Conservation (phyloP, 805 yeast genomes). For the Candida fluviatilis region DNA sequence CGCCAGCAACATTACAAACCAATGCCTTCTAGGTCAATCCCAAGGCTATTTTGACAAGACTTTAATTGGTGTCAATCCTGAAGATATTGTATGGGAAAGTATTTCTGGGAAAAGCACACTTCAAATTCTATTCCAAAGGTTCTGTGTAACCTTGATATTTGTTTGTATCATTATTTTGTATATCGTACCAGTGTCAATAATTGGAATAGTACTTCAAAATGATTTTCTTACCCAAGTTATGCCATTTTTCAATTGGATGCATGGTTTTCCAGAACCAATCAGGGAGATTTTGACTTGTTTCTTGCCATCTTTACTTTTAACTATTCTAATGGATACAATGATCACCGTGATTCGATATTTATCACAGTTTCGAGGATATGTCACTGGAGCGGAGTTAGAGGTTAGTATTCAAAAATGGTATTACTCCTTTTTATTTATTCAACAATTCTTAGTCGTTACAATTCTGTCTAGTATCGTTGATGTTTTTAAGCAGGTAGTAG, state of each 20-base stretch:
- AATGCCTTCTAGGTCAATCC: constrained; percentile 44
- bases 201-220: constrained; percentile 71
- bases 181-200: constrained; percentile 80
- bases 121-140: constrained; percentile 33
- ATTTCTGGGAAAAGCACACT: constrained; percentile 36
- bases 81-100: constrained; percentile 72
- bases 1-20: constrained; percentile 63
- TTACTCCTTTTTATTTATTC: constrained; percentile 74
- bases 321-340: constrained; percentile 59
- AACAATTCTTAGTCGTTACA: constrained; percentile 79
- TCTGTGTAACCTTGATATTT: constrained; percentile 43
- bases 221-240: constrained; percentile 59
- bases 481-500: constrained; percentile 55
- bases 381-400: constrained; percentile 62
- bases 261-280: constrained; percentile 48
- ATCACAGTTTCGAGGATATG: constrained; percentile 51
- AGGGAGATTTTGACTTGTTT: constrained; percentile 56
- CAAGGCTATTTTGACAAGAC: constrained; percentile 42
- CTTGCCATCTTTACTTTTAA: constrained; percentile 63
- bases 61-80: constrained; percentile 54
- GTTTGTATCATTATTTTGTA: constrained; percentile 52
- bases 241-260: constrained; percentile 57
- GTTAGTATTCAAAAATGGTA: constrained; percentile 73
- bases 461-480: constrained; percentile 74
- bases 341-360: constrained; percentile 54